A percentile compares a stretch with the other conserved stretches of the same genome.
These are phyloP conservation scores for Quercus aquifolioides DNA, from an alignment of 306 rosid genomes.

Conservation along the genomic window DNA sequence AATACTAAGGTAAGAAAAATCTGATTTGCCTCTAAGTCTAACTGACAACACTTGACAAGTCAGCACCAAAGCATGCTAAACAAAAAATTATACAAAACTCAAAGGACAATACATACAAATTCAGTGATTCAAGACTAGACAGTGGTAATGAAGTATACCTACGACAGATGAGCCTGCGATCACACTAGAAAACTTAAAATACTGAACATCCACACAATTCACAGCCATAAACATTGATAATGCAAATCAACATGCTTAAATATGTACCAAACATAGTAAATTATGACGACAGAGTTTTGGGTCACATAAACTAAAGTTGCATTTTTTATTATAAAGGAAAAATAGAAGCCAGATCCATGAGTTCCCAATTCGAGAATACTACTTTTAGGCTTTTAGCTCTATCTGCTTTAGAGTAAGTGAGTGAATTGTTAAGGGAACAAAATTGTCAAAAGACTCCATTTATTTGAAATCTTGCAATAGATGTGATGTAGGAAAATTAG, in stretches of 20 bases:
- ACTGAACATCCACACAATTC: not conserved
- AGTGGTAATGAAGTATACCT: no score
- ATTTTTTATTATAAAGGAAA: not conserved
- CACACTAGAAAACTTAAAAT: not conserved
- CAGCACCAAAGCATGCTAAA: no score
- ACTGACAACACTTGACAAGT: no score
- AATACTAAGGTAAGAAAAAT: no score
- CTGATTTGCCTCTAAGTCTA: no score
- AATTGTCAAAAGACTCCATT: not conserved
- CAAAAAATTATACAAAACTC: no score
- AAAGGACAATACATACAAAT: no score
- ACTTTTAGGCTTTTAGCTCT: not conserved
- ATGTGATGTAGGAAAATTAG: not conserved
- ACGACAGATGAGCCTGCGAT: not conserved
- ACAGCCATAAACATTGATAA: not conserved
- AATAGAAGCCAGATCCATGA: not conserved
- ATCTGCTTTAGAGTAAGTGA: not conserved
- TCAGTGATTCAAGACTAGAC: no score
- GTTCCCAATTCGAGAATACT: not conserved
- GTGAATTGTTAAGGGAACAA: no score
- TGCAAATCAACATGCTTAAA: no score
- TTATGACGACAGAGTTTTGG: not conserved
- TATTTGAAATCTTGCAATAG: not conserved
- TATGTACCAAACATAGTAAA: not conserved
- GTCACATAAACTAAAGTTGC: not conserved